Conservation (phyloP, 768 basidiomycete species). For the Tephrocybe sp. region DNA sequence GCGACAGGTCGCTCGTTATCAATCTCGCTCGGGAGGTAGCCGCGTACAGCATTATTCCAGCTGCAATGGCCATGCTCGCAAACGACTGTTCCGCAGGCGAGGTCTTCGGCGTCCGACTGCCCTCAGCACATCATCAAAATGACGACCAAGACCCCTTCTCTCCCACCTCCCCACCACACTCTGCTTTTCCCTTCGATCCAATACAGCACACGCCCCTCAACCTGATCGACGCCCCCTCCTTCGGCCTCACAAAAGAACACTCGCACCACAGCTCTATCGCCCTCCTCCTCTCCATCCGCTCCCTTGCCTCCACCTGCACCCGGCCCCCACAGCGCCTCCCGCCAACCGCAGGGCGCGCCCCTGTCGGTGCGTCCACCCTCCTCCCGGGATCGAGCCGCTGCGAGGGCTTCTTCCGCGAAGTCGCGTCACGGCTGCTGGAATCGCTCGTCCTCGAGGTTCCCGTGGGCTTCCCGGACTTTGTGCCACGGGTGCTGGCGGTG, state of each 20-base stretch:
- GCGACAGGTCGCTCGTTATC: constrained; percentile 15
- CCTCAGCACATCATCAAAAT: background rate
- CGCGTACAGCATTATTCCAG: constrained; percentile 17
- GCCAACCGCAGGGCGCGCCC: constrained; percentile 4
- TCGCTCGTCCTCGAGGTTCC: constrained; percentile 5
- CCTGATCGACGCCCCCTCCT: constrained; percentile 1
- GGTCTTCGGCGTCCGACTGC: constrained; percentile 15
- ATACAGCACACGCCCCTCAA: background rate
- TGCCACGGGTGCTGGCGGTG: background rate
- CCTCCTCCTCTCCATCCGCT: constrained; percentile 10
- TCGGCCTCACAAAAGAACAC: constrained; percentile 12
- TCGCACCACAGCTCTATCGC: constrained; percentile 1
- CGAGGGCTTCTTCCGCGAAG: constrained; percentile 3
- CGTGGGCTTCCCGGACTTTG: constrained; percentile 13
- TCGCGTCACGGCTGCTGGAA: constrained; percentile 6
- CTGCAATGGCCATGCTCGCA: constrained; percentile 20
- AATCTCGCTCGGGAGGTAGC: constrained; percentile 19
- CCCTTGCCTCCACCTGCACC: background rate
- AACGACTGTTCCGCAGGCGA: constrained; percentile 20
- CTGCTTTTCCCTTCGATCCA: background rate
- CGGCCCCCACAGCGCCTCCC: constrained; percentile 4
- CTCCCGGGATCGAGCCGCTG: constrained; percentile 1
- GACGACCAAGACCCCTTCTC: background rate
- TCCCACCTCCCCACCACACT: background rate
- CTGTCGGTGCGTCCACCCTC: constrained; percentile 8